Conservation (phyloP, 129 eudicot species). For the Daucus carota region DH1_v3.0 NC_030388.2:1952001-1952500, state of each 20-base stretch:
- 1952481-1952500: conserved; percentile 76
- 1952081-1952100: conserved; percentile 34
- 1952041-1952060: no score
- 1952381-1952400: no score
- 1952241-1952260: conserved; percentile 62
- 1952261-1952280: background rate
- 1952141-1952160: conserved; percentile 54
- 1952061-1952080: no score
- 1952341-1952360: no score
- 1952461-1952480: conserved; percentile 66
- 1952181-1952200: conserved; percentile 84
- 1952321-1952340: no score
- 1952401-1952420: conserved; percentile 74
- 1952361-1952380: no score
- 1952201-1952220: conserved; percentile 96
- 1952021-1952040: no score
- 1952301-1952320: no score
- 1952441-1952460: conserved; percentile 84
- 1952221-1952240: conserved; percentile 85
- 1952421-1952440: conserved; percentile 86
- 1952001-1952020: no score
- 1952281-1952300: no score
- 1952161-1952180: conserved; percentile 48
- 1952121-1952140: conserved; percentile 34
- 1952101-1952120: conserved; percentile 49